Base-by-base conservation (phyloP, 2,329 filamentous ascomycete species). In the Zasmidium citrigriseum region DNA sequence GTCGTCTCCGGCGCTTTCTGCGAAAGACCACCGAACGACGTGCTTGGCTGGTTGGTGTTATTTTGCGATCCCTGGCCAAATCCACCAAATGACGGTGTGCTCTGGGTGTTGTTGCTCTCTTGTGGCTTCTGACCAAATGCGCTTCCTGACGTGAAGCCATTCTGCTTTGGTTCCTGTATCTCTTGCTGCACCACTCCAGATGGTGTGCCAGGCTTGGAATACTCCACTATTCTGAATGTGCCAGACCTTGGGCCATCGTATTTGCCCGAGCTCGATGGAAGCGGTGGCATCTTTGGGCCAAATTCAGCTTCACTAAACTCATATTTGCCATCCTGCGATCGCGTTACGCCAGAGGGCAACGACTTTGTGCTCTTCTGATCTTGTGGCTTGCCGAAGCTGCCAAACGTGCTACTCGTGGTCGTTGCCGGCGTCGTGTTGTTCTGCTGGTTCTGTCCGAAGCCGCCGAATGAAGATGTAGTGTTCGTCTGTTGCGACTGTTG, bases 91-190 rank as follows among this genome's bases (percentile, higher is more conserved):
- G 52, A 54, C n/a, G 51, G 44, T 21, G 58, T 61, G 22, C 45
- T 59, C 22, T 54, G 59, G 21, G 34, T 59, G 25, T 45, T 34
- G 50, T 29, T 52, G 34, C 38, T 51, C 16, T 57, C 52, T 52
- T 58, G 60, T 46, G 58, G 58, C 41, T 57, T 57, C 34, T 65
- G 63, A 41, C 54, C 57, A 57, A 65, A 63, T 14, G 60, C 27
- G n/a, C 55, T 57, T 12, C 52, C 56, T 23, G 61, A 51, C 21
- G 44, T 25, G 50, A 61, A 64, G 49, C 63, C 60, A 47, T 63
- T 65, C 59, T 63, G 60, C 52, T 55, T 34, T 44, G 23, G 52
- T 29, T 52, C n/a, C n/a, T n/a, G n/a, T n/a, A n/a, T n/a, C n/a
- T n/a, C 46, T 24, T 56, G 50, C 46, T 55, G 56, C 21, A 47